phyloP scores from a whole-genome alignment of 805 yeast species.

The Danielia oregonensis region DNA sequence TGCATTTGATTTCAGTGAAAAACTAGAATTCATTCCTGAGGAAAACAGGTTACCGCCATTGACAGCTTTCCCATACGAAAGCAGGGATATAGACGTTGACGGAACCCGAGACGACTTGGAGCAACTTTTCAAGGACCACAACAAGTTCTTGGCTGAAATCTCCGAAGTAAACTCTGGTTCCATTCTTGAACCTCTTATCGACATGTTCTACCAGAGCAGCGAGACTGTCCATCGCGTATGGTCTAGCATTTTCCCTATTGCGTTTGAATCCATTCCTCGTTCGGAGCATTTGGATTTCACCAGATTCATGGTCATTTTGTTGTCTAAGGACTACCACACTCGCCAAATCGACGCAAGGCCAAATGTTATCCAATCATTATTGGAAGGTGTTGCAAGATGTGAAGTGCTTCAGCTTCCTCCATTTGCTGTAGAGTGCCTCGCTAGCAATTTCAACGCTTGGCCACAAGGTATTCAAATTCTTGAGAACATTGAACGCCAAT shows the following conservation, averaged over 20 bases:
- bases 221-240: constrained; percentile 79
- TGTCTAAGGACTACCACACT: constrained; percentile 90
- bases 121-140: constrained; percentile 24
- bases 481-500: constrained; percentile 60
- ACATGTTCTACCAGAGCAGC: constrained; percentile 77
- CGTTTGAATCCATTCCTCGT: constrained; percentile 67
- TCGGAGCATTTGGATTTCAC: constrained; percentile 82
- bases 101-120: constrained; percentile 17
- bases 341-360: constrained; percentile 84
- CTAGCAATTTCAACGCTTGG: constrained; percentile 87
- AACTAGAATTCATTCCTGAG: constrained; percentile 41
- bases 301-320: constrained; percentile 70
- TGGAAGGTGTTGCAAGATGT: constrained; percentile 79
- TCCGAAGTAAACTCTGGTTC: constrained; percentile 48
- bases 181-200: constrained; percentile 67
- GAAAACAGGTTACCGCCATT: constrained; percentile 56
- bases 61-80: constrained; percentile 32
- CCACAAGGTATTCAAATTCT: constrained; percentile 80
- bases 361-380: constrained; percentile 77
- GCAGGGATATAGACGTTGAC: constrained; percentile 21
- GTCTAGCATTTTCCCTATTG: constrained; percentile 79
- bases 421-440: constrained; percentile 83
- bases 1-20: constrained; percentile 54
- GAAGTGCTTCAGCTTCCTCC: constrained; percentile 84
- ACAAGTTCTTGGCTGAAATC: constrained; percentile 26